Evolutionary conservation across 768 basidiomycete species (phyloP).

Genomic region (Gloeostereum incarnatum): DNA sequence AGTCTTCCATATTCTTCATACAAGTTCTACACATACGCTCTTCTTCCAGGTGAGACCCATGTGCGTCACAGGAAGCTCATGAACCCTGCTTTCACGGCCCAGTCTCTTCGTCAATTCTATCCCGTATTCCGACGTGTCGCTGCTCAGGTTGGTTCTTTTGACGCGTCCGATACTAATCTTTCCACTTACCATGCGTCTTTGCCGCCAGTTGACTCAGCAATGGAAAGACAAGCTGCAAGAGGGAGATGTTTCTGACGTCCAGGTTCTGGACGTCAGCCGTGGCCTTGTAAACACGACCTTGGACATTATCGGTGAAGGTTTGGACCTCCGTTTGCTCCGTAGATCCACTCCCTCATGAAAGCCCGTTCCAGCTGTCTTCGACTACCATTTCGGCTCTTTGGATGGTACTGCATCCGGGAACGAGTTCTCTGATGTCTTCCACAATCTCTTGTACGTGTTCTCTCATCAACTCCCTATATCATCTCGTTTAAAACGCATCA

Average conservation of each 20-base stretch:
- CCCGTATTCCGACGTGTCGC: conserved; percentile 14
- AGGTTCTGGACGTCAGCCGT: background rate
- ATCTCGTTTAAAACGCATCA: too few species aligned
- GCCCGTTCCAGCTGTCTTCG: conserved; percentile 4
- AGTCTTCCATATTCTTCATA: too few species aligned
- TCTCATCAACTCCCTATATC: too few species aligned
- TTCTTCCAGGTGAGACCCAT: conserved; percentile 11
- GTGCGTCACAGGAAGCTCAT: conserved; percentile 17
- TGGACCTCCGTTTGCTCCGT: too few species aligned
- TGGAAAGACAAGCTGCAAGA: background rate
- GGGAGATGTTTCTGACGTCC: background rate
- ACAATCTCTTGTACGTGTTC: conserved; percentile 1
- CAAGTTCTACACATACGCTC: background rate
- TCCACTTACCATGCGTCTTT: background rate
- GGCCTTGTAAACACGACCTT: conserved; percentile 1
- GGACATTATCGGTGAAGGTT: conserved; percentile 1
- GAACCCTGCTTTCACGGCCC: conserved; percentile 15
- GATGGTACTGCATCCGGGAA: background rate
- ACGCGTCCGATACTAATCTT: background rate
- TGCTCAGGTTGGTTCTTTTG: conserved; percentile 7
- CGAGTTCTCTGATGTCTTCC: conserved; percentile 1
- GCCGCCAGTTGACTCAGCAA: background rate
- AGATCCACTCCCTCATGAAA: too few species aligned
- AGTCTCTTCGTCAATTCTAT: conserved; percentile 15
- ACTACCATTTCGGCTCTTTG: conserved; percentile 2